Percentiles rank a stretch among this genome's conserved stretches.
Evolutionary conservation across 225 moss, liverwort and hornwort species (phyloP).

Genomic region (Bryum argenteum): DNA sequence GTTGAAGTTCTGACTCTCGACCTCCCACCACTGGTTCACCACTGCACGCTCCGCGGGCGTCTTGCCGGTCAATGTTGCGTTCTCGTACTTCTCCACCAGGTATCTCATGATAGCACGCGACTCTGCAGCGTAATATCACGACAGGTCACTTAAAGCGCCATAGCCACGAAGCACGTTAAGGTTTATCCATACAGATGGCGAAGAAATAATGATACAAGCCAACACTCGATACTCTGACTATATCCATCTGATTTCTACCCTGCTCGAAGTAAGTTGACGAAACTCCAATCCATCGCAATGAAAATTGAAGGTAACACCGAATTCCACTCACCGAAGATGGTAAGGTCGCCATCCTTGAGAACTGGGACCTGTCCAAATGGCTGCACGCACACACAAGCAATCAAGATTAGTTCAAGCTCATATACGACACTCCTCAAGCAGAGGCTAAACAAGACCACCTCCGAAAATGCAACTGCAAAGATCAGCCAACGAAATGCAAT

Average conservation of each 20-base stretch:
- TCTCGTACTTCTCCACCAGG: constrained; percentile 28
- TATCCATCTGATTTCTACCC: too few species aligned
- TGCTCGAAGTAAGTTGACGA: too few species aligned
- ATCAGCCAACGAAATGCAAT: too few species aligned
- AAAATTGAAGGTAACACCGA: too few species aligned
- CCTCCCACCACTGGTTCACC: constrained; percentile 48
- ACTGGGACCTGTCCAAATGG: constrained; percentile 45
- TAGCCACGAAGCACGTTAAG: too few species aligned
- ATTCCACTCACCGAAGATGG: constrained; percentile 26
- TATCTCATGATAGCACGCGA: constrained; percentile 38
- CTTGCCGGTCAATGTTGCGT: constrained; percentile 14
- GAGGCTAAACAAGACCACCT: not conserved
- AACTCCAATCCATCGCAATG: too few species aligned
- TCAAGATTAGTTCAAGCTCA: too few species aligned
- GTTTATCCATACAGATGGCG: too few species aligned
- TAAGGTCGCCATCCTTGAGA: not conserved
- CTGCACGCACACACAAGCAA: constrained; percentile 13
- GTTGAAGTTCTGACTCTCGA: constrained; percentile 41
- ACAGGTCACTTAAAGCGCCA: too few species aligned
- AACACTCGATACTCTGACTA: too few species aligned
- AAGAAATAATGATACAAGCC: too few species aligned
- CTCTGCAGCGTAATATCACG: constrained; percentile 12
- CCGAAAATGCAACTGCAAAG: not conserved
- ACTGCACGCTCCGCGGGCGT: constrained; percentile 19
- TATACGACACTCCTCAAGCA: too few species aligned